Evolutionary conservation across 352 stramenopile genomes (phyloP).

Genomic region (Pythium volutum): DNA sequence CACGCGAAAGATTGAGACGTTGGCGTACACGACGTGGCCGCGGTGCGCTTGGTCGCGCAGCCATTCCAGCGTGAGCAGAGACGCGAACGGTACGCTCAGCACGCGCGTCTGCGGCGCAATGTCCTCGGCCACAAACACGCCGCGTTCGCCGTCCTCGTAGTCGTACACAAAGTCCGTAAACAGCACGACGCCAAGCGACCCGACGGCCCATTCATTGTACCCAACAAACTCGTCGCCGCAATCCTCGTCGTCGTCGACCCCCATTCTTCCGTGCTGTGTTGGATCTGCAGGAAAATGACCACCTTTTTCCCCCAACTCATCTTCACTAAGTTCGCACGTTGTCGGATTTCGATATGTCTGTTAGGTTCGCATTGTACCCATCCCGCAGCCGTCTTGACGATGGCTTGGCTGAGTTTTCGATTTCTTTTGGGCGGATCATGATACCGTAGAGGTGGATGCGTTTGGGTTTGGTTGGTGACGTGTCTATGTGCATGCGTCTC

Average conservation of each 20-base stretch:
- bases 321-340: not conserved
- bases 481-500: not conserved
- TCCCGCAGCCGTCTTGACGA: not conserved
- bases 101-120: conserved; percentile 69
- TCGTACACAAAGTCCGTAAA: conserved; percentile 85
- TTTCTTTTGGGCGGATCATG: no score
- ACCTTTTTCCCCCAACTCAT: not conserved
- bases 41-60: conserved; percentile 28
- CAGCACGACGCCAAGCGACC: conserved; percentile 49
- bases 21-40: conserved; percentile 29
- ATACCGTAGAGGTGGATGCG: no score
- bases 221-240: conserved; percentile 37
- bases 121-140: conserved; percentile 81
- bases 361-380: conserved; percentile 7
- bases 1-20: conserved; percentile 51
- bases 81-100: conserved; percentile 58
- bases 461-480: not conserved
- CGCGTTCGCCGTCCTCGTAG: conserved; percentile 48
- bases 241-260: conserved; percentile 12
- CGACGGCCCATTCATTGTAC: conserved; percentile 67
- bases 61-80: conserved; percentile 49
- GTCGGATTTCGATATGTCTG: not conserved
- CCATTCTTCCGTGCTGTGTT: conserved; percentile 8
- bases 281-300: no score
- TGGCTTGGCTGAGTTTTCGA: no score